phyloP scores from a whole-genome alignment of 495 filamentous ascomycete genomes.

The Evernia prunastri region DNA sequence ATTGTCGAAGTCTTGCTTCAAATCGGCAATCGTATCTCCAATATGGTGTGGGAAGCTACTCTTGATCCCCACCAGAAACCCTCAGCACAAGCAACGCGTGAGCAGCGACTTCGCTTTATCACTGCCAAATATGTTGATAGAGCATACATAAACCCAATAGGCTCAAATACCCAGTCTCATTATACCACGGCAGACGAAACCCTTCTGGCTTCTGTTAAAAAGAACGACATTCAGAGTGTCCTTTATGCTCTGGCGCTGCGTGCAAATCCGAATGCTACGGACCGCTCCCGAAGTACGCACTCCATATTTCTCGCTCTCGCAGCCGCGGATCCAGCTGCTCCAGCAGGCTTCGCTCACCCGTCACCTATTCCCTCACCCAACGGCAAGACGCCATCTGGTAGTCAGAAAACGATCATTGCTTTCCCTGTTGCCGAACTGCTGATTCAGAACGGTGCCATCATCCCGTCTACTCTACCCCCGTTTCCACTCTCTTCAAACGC shows the following conservation, averaged over 20 bases:
- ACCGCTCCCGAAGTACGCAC: constrained; percentile 83
- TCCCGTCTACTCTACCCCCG: constrained; percentile 63
- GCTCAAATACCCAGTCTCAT: constrained; percentile 59
- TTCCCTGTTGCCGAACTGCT: constrained; percentile 91
- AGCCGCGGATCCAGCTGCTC: constrained; percentile 84
- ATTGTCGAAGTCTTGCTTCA: constrained; percentile 90
- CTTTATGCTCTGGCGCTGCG: constrained; percentile 83
- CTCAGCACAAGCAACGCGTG: constrained; percentile 65
- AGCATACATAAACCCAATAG: constrained; percentile 72
- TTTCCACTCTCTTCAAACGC: constrained; percentile 73
- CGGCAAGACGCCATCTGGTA: constrained; percentile 14
- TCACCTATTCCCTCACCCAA: constrained; percentile 33
- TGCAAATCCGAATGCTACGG: constrained; percentile 79
- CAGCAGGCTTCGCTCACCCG: constrained; percentile 41
- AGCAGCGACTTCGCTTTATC: constrained; percentile 87
- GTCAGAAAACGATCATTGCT: constrained; percentile 32
- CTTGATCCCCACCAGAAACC: constrained; percentile 69
- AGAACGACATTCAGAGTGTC: constrained; percentile 84
- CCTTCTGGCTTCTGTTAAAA: constrained; percentile 87
- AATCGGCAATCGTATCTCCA: constrained; percentile 88
- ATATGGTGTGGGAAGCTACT: constrained; percentile 92
- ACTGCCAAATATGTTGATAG: constrained; percentile 88
- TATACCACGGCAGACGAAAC: constrained; percentile 81
- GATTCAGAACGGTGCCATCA: constrained; percentile 88
- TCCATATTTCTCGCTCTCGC: constrained; percentile 85